phyloP scores from a whole-genome alignment of 179 eudicot species.

The Beta corolliflora region DNA sequence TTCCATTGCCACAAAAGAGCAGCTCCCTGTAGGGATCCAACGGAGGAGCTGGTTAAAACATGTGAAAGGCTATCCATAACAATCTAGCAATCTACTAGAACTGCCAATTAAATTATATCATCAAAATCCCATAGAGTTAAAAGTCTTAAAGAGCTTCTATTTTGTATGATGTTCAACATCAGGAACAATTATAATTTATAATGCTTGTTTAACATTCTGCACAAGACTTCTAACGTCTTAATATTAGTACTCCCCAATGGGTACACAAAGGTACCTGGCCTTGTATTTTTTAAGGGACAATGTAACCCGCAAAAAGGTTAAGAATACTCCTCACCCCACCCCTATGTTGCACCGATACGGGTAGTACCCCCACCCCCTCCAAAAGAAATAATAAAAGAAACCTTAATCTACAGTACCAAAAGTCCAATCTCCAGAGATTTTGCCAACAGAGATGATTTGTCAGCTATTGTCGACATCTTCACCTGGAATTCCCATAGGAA shows the following conservation, averaged over 20 bases:
- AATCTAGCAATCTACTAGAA: constrained; percentile 10
- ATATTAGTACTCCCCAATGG: neutral
- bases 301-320: neutral
- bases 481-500: neutral
- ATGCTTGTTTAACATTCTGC: constrained; percentile 3
- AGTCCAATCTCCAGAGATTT: neutral
- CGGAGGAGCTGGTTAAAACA: neutral
- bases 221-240: neutral
- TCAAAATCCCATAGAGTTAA: neutral
- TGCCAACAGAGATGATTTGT: neutral
- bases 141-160: neutral
- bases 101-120: neutral
- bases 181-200: neutral
- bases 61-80: constrained; percentile 21
- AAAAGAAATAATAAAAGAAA: too few species aligned
- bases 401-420: neutral
- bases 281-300: neutral
- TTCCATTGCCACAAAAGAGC: constrained; percentile 7
- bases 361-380: too few species aligned
- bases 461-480: neutral
- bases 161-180: neutral
- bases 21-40: constrained; percentile 22
- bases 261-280: neutral
- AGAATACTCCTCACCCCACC: neutral
- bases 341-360: too few species aligned